Percentiles rank a stretch among this genome's conserved stretches.
Evolutionary conservation across 495 filamentous ascomycete genomes (phyloP).

Genomic region (Recurvomyces mirabilis): DNA sequence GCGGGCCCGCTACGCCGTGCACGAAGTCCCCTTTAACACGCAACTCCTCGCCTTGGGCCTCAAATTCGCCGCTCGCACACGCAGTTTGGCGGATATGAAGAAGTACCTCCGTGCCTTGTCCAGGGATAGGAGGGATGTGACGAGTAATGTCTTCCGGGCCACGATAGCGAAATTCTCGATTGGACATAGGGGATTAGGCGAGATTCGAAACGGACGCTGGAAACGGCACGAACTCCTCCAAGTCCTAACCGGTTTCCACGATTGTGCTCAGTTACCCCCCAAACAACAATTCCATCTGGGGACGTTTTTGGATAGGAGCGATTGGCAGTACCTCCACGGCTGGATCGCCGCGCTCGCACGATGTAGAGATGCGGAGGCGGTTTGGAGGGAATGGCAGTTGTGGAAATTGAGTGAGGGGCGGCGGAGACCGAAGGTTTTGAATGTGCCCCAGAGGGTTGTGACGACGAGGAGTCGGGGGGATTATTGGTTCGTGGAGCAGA

Average conservation of each 20-base stretch:
- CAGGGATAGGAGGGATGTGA: constrained; percentile 1
- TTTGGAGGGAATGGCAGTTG: constrained; percentile 21
- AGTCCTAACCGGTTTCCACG: constrained; percentile 22
- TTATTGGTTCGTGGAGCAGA: constrained; percentile 24
- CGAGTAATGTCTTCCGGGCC: constrained; percentile 17
- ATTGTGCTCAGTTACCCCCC: constrained; percentile 7
- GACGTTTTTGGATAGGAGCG: constrained; percentile 13
- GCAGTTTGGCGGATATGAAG: constrained; percentile 18
- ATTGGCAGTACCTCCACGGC: constrained; percentile 22
- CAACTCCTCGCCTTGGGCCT: constrained; percentile 16
- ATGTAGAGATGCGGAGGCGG: constrained; percentile 10
- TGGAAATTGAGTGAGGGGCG: constrained; percentile 13
- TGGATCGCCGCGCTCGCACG: constrained; percentile 24
- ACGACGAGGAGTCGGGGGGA: constrained; percentile 19
- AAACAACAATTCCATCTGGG: constrained; percentile 20
- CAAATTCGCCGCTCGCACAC: constrained; percentile 21
- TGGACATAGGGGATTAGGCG: constrained; percentile 20
- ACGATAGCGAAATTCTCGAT: constrained; percentile 25
- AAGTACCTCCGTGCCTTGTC: constrained; percentile 15
- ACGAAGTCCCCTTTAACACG: constrained; percentile 5
- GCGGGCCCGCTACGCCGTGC: constrained; percentile 10
- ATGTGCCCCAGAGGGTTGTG: neutral
- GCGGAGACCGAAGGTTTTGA: constrained; percentile 3
- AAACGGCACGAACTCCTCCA: constrained; percentile 16
- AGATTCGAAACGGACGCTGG: constrained; percentile 26